Conservation (phyloP, 73 alveolate genomes). For the Paramecium sonneborni region DNA sequence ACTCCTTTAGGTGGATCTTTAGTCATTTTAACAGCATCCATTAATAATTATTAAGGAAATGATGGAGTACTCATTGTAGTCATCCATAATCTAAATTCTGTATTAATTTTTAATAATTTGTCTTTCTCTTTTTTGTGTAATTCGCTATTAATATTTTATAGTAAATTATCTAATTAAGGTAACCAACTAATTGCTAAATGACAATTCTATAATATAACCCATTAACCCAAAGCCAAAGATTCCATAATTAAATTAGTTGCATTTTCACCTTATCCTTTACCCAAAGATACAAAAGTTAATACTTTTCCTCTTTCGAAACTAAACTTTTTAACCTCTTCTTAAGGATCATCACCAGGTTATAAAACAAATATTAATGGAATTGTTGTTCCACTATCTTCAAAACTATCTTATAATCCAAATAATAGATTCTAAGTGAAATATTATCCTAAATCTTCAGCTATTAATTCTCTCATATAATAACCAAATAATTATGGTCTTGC, state of each 20-base stretch:
- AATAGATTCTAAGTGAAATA: constrained; percentile 92
- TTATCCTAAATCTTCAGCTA: constrained; percentile 88
- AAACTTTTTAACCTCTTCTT: constrained; percentile 83
- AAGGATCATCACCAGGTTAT: constrained; percentile 98
- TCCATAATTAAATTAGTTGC: constrained; percentile 95
- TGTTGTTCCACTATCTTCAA: constrained; percentile 82
- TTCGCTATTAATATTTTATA: constrained; percentile 68
- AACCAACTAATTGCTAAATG: constrained; percentile 97
- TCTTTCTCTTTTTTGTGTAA: constrained; percentile 63
- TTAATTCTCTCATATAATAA: constrained; percentile 85
- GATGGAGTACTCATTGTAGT: constrained; percentile 91
- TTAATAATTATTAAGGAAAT: constrained; percentile 96
- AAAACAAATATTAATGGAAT: constrained; percentile 95
- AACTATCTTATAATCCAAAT: constrained; percentile 87
- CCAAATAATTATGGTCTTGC: constrained; percentile 89
- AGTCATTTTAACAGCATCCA: constrained; percentile 92
- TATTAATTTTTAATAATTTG: constrained; percentile 71
- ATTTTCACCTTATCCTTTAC: constrained; percentile 96
- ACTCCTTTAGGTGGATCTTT: constrained; percentile 95
- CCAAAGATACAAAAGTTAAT: constrained; percentile 87
- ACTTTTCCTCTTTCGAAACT: constrained; percentile 84
- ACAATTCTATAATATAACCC: constrained; percentile 98
- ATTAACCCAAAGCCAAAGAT: constrained; percentile 89
- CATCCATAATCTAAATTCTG: constrained; percentile 98
- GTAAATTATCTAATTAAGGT: constrained; percentile 90